Conservation (phyloP, 352 stramenopile species). For the Globisporangium cederbergense region DNA sequence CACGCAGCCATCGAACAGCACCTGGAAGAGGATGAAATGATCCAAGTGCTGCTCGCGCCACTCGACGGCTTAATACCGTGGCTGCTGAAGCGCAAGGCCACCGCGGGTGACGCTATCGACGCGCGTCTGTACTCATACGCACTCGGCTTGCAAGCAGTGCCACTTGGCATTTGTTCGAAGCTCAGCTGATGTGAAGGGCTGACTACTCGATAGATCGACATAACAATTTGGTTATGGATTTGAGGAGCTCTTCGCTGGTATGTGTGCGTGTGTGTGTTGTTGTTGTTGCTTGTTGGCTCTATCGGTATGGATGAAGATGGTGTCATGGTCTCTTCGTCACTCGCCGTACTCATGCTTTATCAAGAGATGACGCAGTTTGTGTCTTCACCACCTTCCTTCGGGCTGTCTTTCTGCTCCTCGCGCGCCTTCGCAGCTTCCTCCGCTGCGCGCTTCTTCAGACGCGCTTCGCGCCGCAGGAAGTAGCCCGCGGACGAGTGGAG, state of each 20-base stretch:
- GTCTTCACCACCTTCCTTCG: slow-evolving; percentile 20
- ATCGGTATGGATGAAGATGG: not conserved
- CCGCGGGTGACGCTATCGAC: slow-evolving; percentile 12
- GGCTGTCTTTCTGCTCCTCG: slow-evolving; percentile 24
- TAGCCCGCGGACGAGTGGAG: slow-evolving; percentile 59
- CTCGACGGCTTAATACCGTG: slow-evolving; percentile 64
- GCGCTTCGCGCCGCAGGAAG: slow-evolving; percentile 67
- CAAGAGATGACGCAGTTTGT: slow-evolving; percentile 31
- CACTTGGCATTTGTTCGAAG: slow-evolving; percentile 1
- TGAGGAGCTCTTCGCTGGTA: too few species aligned
- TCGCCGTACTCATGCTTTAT: not conserved
- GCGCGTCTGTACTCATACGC: slow-evolving; percentile 14
- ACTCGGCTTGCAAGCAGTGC: slow-evolving; percentile 13
- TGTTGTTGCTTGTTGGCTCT: not conserved
- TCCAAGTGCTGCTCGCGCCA: slow-evolving; percentile 56
- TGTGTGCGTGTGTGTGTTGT: too few species aligned
- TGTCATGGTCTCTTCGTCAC: too few species aligned
- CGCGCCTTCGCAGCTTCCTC: slow-evolving; percentile 43
- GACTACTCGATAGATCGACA: too few species aligned
- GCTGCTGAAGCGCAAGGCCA: slow-evolving; percentile 21
- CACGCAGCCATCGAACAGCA: slow-evolving; percentile 28
- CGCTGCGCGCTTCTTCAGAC: slow-evolving; percentile 43
- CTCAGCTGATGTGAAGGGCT: not conserved
- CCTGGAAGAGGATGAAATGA: slow-evolving; percentile 70
- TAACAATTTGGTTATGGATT: not conserved